Evolutionary conservation across 441 rosid genomes (phyloP), one percentile per base, ranked within the genome.

Genomic region (Jatropha multifida): DNA sequence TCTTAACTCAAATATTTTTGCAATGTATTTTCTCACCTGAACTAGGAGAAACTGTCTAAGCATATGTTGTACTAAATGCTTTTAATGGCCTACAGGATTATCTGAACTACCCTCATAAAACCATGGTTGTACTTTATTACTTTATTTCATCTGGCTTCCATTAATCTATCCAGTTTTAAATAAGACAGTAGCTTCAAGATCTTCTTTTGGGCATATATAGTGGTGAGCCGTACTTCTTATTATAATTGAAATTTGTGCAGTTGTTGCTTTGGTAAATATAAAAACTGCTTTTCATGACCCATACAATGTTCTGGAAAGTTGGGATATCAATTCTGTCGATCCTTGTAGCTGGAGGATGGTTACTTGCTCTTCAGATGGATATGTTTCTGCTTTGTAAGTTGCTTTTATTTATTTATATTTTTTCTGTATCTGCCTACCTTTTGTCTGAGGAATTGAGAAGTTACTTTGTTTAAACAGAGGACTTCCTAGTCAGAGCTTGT

Each of bases 321-420:
- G 97, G 98, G 98, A 94, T 83, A 86, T 83, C 69, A 93, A 85
- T 81, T 91, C 98, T 76, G 98, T 94, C 49, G 98, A 93, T 88
- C 99, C 99, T 69, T 94, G 98, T 87, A 90, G 97, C 84, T 94
- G 97, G 98, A 90, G 94, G 82, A 92, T 94, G 98, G 86, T 94
- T 68, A 87, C 92, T 77, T 94, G 98, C 83, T 77, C 91, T 14
- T 4, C 69, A 54, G 97, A 92, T 75, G 97, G 94, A 69, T 91
- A 81, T 86, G 98, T 94, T 82, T 88, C 94, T 80, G 77, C 84
- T 74, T 77, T 94, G 98, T 94, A 78, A 92, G 96, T 87, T 65
- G 37, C 64, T 59, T 56, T 72, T 14, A 37, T 77, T 56, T 41
- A 49, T 44, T 27, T 55, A 23, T 15, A 23, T 1, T 20, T 37